Conservation (phyloP, 1,284 basidiomycete genomes). For the Ceratobasidium sp. region DNA sequence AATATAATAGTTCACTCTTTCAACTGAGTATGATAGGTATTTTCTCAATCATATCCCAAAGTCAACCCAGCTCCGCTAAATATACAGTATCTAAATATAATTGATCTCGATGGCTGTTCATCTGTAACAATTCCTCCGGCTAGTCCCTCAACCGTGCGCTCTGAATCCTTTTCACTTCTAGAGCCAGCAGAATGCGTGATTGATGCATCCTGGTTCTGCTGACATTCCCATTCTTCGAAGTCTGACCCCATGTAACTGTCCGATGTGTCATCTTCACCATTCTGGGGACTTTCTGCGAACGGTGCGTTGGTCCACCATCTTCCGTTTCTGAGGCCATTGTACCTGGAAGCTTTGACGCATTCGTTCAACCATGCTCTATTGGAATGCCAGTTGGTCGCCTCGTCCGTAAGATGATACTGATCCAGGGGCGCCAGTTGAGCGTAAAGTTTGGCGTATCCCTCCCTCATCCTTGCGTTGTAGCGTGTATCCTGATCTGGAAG, state of each 20-base stretch:
- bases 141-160: too few relatives aligned
- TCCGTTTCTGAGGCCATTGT: background rate
- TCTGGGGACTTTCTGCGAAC: background rate
- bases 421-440: background rate
- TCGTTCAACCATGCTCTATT: conserved; percentile 50
- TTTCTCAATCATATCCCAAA: too few relatives aligned
- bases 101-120: too few relatives aligned
- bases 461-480: conserved; percentile 11
- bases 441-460: background rate
- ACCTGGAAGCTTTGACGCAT: conserved; percentile 48
- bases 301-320: background rate
- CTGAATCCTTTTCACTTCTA: too few relatives aligned
- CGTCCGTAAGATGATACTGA: background rate
- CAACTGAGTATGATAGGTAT: too few relatives aligned
- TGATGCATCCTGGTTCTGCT: background rate
- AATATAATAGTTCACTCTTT: too few relatives aligned
- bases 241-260: background rate
- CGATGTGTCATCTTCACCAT: background rate
- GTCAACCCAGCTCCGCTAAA: too few relatives aligned
- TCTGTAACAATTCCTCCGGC: too few relatives aligned
- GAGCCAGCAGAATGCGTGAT: too few relatives aligned
- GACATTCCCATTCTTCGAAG: background rate
- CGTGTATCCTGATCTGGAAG: background rate
- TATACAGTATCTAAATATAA: too few relatives aligned
- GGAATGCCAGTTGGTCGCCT: background rate